Base-by-base conservation (phyloP, 441 rosid species). In the Erodium trifolium region DNA sequence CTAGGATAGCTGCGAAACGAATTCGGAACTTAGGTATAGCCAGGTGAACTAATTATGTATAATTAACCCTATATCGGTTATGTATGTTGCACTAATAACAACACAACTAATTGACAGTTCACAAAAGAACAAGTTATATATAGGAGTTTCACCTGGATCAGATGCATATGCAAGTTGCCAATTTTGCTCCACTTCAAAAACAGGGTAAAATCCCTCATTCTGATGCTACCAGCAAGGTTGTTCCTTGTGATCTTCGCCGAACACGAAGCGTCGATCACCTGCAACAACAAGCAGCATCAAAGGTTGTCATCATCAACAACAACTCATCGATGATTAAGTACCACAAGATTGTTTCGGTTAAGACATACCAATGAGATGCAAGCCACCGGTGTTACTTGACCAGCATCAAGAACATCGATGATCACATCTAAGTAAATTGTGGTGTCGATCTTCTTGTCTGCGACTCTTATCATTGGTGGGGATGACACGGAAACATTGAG, bases 321-420 rank as follows among this genome's bases (percentile, higher is more conserved):
- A 23, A 23, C 27, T 23, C 27, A 23, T 23, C 27, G 27, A 23
- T 0, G 27, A 23, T 18, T 18, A 1, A 16, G 23, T 57, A 1
- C 17, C 8, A 37, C 0, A 37, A 37, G 63, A 13, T 7, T 17
- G 11, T 6, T 63, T 34, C 3, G 51, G 49, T 41, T 43, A 1
- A 35, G 67, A 71, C 87, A 7, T 78, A 88, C 96, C 82, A 86
- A 67, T 60, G 91, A 88, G 78, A 88, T 73, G 65, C 85, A 79
- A 2, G 90, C 91, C 60, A 88, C 87, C 0, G 96, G 83, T 72
- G 87, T 69, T 57, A 80, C 75, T 76, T 78, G 59, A 18, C 75
- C 82, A 49, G 81, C 80, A 79, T 85, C 82, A 74, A 88, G 70
- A 71, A 90, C 90, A 71, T 80, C 75, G 43, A 86, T 74, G 4